phyloP scores from a whole-genome alignment of 345 rosid genomes.

The Gynandropsis gynandra region DNA sequence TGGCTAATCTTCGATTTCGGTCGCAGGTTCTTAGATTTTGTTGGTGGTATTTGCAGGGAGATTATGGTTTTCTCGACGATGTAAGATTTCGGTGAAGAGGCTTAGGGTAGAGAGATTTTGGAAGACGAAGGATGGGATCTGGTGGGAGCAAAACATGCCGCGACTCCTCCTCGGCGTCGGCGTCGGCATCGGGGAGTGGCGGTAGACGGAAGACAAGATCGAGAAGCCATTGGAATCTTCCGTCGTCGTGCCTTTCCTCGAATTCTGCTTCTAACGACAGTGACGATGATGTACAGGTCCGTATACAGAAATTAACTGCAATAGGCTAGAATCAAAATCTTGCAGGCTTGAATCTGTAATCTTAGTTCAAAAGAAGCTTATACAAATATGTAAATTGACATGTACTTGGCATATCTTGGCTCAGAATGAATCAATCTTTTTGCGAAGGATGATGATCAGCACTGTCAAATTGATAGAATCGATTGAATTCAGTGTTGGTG shows the following conservation, averaged over 20 bases:
- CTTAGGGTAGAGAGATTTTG: neutral
- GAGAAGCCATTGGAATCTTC: constrained; percentile 43
- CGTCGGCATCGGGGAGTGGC: constrained; percentile 23
- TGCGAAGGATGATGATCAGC: no score
- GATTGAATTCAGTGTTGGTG: constrained; percentile 3
- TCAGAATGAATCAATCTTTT: no score
- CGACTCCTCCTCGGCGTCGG: constrained; percentile 23
- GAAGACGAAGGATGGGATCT: constrained; percentile 52
- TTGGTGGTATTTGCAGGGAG: neutral
- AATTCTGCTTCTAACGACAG: constrained; percentile 49
- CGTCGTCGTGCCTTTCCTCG: constrained; percentile 61
- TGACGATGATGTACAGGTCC: constrained; percentile 37
- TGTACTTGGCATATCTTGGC: neutral
- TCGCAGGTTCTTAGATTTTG: constrained; percentile 12
- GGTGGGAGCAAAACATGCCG: constrained; percentile 55
- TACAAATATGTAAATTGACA: neutral
- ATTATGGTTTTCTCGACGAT: no score
- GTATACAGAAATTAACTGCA: neutral
- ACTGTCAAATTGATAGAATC: neutral
- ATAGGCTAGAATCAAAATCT: neutral
- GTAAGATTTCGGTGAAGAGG: constrained; percentile 19
- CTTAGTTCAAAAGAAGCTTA: no score
- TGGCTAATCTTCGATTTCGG: constrained; percentile 4
- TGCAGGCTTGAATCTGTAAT: neutral
- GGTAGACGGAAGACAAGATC: constrained; percentile 39